A percentile compares a stretch with the other conserved stretches of the same genome.
phyloP scores from a whole-genome alignment of 2,329 filamentous ascomycete genomes.

The Penicillium sp. region DNA sequence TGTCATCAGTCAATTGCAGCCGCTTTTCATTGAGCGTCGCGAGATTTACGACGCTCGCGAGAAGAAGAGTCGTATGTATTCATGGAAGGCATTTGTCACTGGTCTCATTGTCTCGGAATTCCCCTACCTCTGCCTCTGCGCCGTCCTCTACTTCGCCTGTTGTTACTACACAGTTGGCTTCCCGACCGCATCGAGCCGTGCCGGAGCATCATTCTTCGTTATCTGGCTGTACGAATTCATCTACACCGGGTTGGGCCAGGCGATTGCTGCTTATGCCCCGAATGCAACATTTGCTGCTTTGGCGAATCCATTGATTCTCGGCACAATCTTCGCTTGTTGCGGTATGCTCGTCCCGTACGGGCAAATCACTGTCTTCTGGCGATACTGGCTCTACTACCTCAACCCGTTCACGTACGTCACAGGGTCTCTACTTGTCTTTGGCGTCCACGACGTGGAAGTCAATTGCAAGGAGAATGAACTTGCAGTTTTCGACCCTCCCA shows the following conservation, averaged over 20 bases:
- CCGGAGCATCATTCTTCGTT: neutral
- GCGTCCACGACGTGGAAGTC: neutral
- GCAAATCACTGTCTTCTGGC: neutral
- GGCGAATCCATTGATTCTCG: neutral
- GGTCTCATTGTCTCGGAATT: neutral
- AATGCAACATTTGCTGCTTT: neutral
- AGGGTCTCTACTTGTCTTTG: neutral
- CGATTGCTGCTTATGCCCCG: neutral
- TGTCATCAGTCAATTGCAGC: neutral
- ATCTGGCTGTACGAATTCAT: neutral
- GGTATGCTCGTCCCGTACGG: neutral
- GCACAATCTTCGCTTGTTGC: neutral
- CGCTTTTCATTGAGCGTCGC: neutral
- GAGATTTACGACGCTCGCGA: neutral
- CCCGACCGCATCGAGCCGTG: neutral
- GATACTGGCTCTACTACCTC: conserved; percentile 2
- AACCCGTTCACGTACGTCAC: neutral
- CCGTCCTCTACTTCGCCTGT: neutral
- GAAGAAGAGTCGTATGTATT: conserved; percentile 1
- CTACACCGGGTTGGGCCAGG: neutral
- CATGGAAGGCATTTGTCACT: neutral
- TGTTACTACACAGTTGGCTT: neutral
- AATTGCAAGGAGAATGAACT: neutral
- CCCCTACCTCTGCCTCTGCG: neutral
- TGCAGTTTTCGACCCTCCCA: neutral